Base-by-base conservation (phyloP, 2,329 filamentous ascomycete species). In the Fusarium albosuccineum region DNA sequence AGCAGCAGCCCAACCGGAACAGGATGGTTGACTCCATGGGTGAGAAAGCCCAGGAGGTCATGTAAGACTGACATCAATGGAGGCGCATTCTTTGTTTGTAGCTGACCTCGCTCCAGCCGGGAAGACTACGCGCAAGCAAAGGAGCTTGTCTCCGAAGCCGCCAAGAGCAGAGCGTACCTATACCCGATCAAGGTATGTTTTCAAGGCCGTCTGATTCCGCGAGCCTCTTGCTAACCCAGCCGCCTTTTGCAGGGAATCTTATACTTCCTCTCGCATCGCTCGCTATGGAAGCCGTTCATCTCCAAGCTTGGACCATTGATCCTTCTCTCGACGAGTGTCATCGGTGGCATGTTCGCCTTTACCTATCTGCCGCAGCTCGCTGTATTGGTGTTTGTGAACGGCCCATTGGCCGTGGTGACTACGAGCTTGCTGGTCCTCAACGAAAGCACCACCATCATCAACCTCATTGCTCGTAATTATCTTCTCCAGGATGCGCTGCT, bases 321-420 rank as follows among this genome's bases (percentile, higher is more conserved):
- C 51, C 84, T 86, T 2, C 85, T 97, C 3, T 93, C 92, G 13
- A 78, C 90, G 9, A 86, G 87, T 44, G 89, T 97, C 45, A 90
- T 94, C 1, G 83, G 84, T 10, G 83, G 87, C 77, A 97, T 97
- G 93, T 97, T 98, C 80, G 82, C 91, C 70, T 89, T 97, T 76
- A 92, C 94, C 49, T 97, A 97, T 77, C 75, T 90, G 9, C 95
- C 95, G 1, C 95, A 97, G 82, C 87, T 93, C 26, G 92, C 93
- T 1, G 79, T 97, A 13, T 86, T 97, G 44, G 86, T 93, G 52
- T 89, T 97, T 72, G 92, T 97, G 66, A 95, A 93, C 68, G 95
- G 95, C 0, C 94, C 92, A 0, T 80, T 95, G 5, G 92, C 92
- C 5, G 89, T 91, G n/a, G 79, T 93, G 61, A 90, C 90, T 2